Conservation (phyloP, 257 asterid species). For the Ilex asprella region DNA sequence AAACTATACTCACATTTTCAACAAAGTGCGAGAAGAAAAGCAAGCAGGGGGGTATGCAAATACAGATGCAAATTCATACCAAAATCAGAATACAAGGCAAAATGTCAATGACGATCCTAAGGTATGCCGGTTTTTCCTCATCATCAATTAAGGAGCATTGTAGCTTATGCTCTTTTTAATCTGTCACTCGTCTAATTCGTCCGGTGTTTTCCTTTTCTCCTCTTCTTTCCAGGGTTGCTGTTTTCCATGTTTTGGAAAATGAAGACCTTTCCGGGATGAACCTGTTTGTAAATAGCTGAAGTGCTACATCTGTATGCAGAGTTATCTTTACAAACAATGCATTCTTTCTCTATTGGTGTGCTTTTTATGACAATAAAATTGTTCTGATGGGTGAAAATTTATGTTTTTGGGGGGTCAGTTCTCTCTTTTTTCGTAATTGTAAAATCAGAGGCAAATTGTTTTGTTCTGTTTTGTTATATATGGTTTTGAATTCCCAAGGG, state of each 20-base stretch:
- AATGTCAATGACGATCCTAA: constrained; percentile 20
- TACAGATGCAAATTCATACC: constrained; percentile 34
- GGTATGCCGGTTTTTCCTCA: constrained; percentile 21
- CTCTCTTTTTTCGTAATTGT: background rate
- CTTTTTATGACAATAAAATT: constrained; percentile 8
- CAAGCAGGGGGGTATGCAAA: constrained; percentile 29
- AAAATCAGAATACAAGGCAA: constrained; percentile 14
- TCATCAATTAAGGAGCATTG: no score
- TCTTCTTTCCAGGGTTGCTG: constrained; percentile 20
- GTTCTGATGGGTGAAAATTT: background rate
- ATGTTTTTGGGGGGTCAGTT: background rate
- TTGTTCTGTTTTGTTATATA: background rate
- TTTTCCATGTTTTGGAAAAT: constrained; percentile 21
- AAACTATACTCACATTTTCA: constrained; percentile 62
- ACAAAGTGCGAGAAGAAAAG: constrained; percentile 54
- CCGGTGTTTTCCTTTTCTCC: background rate
- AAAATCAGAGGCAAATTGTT: background rate
- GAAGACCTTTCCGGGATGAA: constrained; percentile 1
- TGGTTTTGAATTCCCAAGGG: background rate
- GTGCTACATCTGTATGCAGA: constrained; percentile 5
- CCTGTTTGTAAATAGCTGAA: constrained; percentile 14
- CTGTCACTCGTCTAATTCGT: background rate
- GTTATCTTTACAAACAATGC: background rate
- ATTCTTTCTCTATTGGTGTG: background rate
- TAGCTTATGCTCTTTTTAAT: no score